Evolutionary conservation across 176 grass and related monocot species (phyloP).

Genomic region (Thinopyrum elongatum): DNA sequence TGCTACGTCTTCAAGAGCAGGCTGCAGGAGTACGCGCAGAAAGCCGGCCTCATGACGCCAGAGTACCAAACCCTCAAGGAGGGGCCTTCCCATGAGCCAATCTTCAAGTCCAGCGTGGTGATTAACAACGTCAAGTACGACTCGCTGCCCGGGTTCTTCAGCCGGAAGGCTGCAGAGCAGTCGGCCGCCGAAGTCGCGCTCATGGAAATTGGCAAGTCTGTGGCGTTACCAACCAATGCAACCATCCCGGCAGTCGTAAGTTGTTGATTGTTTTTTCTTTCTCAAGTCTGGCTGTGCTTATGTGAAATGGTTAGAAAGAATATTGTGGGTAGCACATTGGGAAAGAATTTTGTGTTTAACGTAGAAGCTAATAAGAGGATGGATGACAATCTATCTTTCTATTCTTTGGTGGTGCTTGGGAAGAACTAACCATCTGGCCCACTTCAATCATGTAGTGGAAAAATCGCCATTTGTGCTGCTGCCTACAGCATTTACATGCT

Average conservation of each 20-base stretch:
- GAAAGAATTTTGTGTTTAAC: not conserved
- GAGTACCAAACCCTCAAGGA: conserved; percentile 86
- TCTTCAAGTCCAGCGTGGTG: conserved; percentile 80
- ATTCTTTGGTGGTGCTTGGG: not conserved
- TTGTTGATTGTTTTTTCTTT: not conserved
- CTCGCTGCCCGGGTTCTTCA: conserved; percentile 81
- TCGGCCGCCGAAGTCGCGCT: conserved; percentile 86
- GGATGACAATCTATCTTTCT: not conserved
- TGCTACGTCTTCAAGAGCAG: conserved; percentile 97
- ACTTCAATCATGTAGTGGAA: not conserved
- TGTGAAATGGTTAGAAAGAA: not conserved
- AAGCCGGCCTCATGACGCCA: conserved; percentile 57
- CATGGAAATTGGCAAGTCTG: conserved; percentile 52
- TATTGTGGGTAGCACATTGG: not conserved
- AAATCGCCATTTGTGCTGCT: not conserved
- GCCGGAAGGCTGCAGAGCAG: conserved; percentile 80
- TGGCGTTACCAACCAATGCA: not conserved
- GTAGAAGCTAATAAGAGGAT: not conserved
- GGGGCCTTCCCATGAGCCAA: conserved; percentile 82
- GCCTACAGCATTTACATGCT: not conserved
- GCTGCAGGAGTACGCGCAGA: conserved; percentile 83
- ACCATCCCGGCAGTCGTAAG: conserved; percentile 47
- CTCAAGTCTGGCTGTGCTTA: not conserved
- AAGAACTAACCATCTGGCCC: not conserved
- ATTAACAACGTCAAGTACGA: conserved; percentile 68